Evolutionary conservation across 2,329 filamentous ascomycete genomes (phyloP).

Genomic region (Aspergillus brunneoviolaceus): DNA sequence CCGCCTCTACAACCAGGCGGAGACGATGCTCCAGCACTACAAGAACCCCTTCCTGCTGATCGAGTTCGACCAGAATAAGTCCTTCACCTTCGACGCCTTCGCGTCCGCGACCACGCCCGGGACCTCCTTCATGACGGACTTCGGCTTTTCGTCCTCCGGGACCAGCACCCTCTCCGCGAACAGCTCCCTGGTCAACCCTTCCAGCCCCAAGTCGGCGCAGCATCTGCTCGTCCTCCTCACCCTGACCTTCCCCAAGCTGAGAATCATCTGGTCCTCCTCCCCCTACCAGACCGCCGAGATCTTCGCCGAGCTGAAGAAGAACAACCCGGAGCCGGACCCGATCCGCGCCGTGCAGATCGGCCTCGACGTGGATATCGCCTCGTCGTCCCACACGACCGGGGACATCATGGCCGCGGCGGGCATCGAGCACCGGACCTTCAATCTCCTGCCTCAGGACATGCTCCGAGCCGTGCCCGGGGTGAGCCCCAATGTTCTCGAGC

Average conservation of each 20-base stretch:
- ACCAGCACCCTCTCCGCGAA: conserved; percentile 58
- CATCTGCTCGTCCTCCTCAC: conserved; percentile 89
- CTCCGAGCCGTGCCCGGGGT: conserved; percentile 80
- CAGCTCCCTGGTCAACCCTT: conserved; percentile 61
- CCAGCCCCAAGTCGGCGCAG: conserved; percentile 73
- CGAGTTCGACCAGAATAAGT: conserved; percentile 96
- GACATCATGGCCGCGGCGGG: conserved; percentile 58
- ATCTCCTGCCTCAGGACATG: conserved; percentile 87
- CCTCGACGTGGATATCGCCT: conserved; percentile 57
- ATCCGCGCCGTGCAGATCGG: conserved; percentile 81
- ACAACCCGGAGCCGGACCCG: conserved; percentile 86
- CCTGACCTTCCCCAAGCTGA: conserved; percentile 82
- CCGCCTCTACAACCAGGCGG: conserved; percentile 84
- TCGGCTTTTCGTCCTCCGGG: conserved; percentile 48
- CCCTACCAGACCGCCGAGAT: conserved; percentile 98
- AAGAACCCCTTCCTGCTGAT: conserved; percentile 86
- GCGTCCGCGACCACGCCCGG: conserved; percentile 41
- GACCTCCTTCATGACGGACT: conserved; percentile 50
- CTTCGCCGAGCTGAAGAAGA: conserved; percentile 87
- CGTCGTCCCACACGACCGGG: conserved; percentile 33
- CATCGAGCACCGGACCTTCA: conserved; percentile 66
- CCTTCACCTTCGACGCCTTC: conserved; percentile 83
- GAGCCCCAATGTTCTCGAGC: conserved; percentile 72
- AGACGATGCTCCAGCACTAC: conserved; percentile 94
- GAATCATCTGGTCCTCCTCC: conserved; percentile 89